These are phyloP conservation scores for Rhododendron kiyosumense DNA, from an alignment of 148 eudicot species.

Conservation along the genomic window DNA sequence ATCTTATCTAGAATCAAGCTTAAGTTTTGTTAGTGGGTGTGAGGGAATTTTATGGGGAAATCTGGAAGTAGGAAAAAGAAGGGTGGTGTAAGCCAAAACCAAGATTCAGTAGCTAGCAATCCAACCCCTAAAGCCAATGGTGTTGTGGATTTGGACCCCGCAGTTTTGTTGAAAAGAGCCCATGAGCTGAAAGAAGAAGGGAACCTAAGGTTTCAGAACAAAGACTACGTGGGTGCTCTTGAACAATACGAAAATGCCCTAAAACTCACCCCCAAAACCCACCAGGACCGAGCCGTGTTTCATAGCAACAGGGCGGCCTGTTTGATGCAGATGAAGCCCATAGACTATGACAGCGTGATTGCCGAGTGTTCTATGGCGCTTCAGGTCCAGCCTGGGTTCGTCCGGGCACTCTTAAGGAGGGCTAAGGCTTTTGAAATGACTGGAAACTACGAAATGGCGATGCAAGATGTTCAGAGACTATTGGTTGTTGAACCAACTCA, in stretches of 20 bases:
- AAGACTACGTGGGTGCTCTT: slow-evolving; percentile 71
- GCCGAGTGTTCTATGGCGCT: slow-evolving; percentile 80
- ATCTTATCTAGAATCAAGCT: neutral
- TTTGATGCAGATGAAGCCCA: slow-evolving; percentile 93
- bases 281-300: slow-evolving; percentile 82
- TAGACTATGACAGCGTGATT: slow-evolving; percentile 68
- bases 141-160: slow-evolving; percentile 51
- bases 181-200: slow-evolving; percentile 94
- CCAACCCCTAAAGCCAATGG: slow-evolving; percentile 35
- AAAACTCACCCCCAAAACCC: slow-evolving; percentile 68
- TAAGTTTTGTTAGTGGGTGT: neutral
- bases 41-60: slow-evolving; percentile 67
- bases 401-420: slow-evolving; percentile 73
- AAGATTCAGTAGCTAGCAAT: slow-evolving; percentile 25
- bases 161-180: slow-evolving; percentile 73
- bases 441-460: slow-evolving; percentile 75
- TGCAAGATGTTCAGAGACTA: slow-evolving; percentile 63
- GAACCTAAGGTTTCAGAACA: slow-evolving; percentile 61
- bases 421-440: slow-evolving; percentile 79
- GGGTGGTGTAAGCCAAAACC: slow-evolving; percentile 38
- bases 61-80: slow-evolving; percentile 90
- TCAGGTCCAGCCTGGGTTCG: slow-evolving; percentile 72
- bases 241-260: slow-evolving; percentile 82
- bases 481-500: slow-evolving; percentile 63
- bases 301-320: slow-evolving; percentile 96